Evolutionary conservation across 768 basidiomycete genomes (phyloP), one percentile per base, ranked within the genome.

Genomic region (Coprinopsis cinerea): DNA sequence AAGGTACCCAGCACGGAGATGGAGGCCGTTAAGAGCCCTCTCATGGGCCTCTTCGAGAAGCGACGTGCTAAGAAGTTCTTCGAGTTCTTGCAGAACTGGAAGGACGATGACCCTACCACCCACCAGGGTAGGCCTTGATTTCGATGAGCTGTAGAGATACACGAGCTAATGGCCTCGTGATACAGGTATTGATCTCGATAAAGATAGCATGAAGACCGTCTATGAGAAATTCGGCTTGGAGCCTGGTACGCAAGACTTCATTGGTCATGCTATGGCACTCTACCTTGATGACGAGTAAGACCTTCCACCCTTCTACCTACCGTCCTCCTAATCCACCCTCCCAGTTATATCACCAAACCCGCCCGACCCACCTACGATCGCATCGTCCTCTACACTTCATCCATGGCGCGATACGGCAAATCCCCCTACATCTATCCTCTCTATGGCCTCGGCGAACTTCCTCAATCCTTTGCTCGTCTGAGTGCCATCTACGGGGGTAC

Each of bases 21-120:
- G 75, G 96, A 99, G 73, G 96, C 96, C 7, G 87, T 97, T 50
- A 85, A 71, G 68, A 92, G 89, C 60, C 88, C 93, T 27, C 75
- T 99, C 60, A 98, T 99, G 94, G 96, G 96, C n/a, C 72, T 98
- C 32, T 98, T 98, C 59, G 96, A 99, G 79, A 99, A 99, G 74
- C 76, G 93, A 54, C 77, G 96, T 32, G 95, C 95, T 15, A 96
- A 94, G 80, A 96, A 94, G 65, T 99, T 99, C 76, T 98, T 99
- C 63, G 85, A 90, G 67, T 99, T 94, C 70, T 67, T 99, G 55
- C 96, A 99, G 72, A 78, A 76, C 54, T 98, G 92, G 93, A 91
- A 78, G 67, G 94, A 97, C 60, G 85, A 90, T 0, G 93, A 98
- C 65, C 90, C 92, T n/a, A 74, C 84, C 17, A 98, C 95, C 17